These are phyloP conservation scores for Petunia hybrid DNA, from an alignment of 305 asterid genomes.

Conservation along the genomic window DNA sequence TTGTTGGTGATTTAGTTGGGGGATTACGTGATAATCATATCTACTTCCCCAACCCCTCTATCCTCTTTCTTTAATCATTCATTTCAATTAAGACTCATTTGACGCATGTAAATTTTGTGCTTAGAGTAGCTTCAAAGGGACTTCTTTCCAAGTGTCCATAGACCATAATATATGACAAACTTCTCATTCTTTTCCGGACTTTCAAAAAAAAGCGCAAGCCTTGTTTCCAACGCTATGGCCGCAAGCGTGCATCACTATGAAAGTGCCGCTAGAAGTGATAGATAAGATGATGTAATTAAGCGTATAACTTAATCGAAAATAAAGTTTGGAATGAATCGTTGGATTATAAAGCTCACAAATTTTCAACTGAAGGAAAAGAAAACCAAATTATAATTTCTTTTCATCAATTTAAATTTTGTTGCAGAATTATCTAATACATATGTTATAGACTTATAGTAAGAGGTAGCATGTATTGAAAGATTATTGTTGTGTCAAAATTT, in stretches of 20 bases:
- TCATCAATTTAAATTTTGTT: too few relatives aligned
- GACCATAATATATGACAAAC: too few relatives aligned
- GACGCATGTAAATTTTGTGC: not conserved
- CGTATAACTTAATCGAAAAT: not conserved
- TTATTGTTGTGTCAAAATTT: too few relatives aligned
- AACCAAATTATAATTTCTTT: too few relatives aligned
- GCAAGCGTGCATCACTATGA: not conserved
- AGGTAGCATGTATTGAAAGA: too few relatives aligned
- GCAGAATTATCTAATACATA: too few relatives aligned
- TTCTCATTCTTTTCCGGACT: not conserved
- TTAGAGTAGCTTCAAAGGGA: slow-evolving; percentile 33
- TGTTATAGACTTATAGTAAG: too few relatives aligned
- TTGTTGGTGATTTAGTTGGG: slow-evolving; percentile 22
- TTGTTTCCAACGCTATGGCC: slow-evolving; percentile 13
- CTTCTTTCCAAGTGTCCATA: not conserved
- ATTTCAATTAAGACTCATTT: not conserved
- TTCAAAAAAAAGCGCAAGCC: slow-evolving; percentile 11
- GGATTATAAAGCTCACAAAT: too few relatives aligned
- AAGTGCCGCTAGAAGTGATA: not conserved
- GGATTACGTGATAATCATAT: slow-evolving; percentile 27
- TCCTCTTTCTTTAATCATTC: not conserved
- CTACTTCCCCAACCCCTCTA: slow-evolving; percentile 16
- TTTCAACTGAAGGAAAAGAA: too few relatives aligned
- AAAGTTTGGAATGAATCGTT: too few relatives aligned
- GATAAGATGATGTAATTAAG: not conserved